phyloP scores from a whole-genome alignment of 2,329 filamentous ascomycete species.

The Passalora sequoiae region DNA sequence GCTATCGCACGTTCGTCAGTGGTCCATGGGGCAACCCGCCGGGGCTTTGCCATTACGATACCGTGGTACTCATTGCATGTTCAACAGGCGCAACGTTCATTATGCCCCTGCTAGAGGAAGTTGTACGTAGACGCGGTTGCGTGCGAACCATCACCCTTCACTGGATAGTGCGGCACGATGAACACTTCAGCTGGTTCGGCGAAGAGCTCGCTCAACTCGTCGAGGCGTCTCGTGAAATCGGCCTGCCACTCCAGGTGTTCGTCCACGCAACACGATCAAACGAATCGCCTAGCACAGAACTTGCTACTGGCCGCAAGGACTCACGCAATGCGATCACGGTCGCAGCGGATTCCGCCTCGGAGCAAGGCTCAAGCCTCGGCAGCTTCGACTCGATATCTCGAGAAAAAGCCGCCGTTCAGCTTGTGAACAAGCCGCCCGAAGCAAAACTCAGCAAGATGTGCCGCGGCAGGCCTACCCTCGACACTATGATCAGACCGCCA shows the following conservation, averaged over 20 bases:
- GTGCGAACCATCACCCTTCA: conserved; percentile 26
- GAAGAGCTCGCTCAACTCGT: conserved; percentile 14
- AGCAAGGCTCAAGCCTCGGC: conserved; percentile 3
- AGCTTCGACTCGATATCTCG: conserved; percentile 1
- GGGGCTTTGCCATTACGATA: conserved; percentile 55
- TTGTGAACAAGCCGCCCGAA: not conserved
- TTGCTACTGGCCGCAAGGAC: not conserved
- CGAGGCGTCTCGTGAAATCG: conserved; percentile 18
- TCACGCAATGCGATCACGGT: conserved; percentile 17
- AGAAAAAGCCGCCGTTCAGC: not conserved
- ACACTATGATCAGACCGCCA: conserved; percentile 49
- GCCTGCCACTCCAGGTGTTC: conserved; percentile 47
- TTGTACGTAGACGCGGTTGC: conserved; percentile 40
- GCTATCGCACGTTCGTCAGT: conserved; percentile 25
- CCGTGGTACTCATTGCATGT: conserved; percentile 54
- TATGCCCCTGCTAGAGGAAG: conserved; percentile 51
- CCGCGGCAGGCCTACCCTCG: conserved; percentile 50
- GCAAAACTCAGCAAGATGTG: conserved; percentile 30
- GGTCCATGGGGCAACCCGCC: conserved; percentile 32
- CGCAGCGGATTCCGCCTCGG: conserved; percentile 19
- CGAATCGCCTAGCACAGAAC: not conserved
- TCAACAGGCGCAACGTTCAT: conserved; percentile 58
- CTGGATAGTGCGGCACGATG: conserved; percentile 27
- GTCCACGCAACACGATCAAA: conserved; percentile 47
- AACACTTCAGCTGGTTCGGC: conserved; percentile 24